These are phyloP conservation scores for Colletotrichum horii DNA, from an alignment of 2,329 filamentous ascomycete genomes.

Conservation along the genomic window DNA sequence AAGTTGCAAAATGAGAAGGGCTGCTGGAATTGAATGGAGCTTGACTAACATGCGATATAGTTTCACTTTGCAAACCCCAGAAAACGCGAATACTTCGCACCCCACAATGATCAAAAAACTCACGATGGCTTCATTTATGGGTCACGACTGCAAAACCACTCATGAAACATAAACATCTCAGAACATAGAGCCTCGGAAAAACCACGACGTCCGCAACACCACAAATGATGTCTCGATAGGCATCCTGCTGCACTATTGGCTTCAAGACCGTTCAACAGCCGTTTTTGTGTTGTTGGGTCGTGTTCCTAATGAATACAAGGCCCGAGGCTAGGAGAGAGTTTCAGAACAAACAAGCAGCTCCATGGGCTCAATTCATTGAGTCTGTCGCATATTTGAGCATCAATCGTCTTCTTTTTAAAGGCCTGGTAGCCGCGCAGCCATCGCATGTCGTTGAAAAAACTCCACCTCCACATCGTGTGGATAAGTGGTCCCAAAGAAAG, in stretches of 20 bases:
- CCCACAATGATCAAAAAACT: background rate
- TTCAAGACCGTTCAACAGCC: background rate
- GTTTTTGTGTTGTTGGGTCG: background rate
- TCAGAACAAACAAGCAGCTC: background rate
- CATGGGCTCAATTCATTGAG: background rate
- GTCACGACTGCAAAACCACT: background rate
- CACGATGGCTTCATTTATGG: conserved; percentile 18
- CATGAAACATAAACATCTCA: background rate
- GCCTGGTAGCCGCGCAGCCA: background rate
- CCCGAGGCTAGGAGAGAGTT: background rate
- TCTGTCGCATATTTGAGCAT: background rate
- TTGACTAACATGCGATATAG: background rate
- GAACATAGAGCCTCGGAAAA: background rate
- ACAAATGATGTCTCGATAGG: background rate
- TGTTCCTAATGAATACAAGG: background rate
- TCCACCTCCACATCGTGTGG: background rate
- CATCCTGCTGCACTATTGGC: background rate
- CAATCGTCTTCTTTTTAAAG: background rate
- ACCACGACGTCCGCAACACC: background rate
- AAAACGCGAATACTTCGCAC: background rate
- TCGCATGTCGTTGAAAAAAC: background rate
- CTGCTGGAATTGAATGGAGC: background rate
- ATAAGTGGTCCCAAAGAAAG: background rate
- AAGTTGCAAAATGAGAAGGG: background rate
- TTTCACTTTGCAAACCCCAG: background rate